Conservation (phyloP, 257 asterid species). For the Solanum pennellii region DNA sequence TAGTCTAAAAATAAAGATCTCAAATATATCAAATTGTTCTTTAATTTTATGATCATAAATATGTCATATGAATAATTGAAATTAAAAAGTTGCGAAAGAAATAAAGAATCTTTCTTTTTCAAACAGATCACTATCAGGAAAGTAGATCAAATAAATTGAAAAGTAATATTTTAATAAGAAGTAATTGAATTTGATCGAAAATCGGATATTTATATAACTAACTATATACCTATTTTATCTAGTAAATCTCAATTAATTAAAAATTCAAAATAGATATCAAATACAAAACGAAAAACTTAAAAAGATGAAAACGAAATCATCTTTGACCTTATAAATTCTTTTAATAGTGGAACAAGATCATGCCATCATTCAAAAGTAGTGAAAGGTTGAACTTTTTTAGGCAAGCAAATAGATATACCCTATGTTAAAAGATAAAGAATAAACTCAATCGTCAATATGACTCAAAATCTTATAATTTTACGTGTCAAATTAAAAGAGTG, state of each 20-base stretch:
- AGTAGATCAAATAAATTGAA: no score
- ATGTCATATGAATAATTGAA: no score
- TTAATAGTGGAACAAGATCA: not conserved
- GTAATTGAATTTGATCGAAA: not conserved
- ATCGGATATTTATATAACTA: not conserved
- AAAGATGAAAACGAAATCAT: not conserved
- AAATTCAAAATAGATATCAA: not conserved
- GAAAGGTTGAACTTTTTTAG: not conserved
- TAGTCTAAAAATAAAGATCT: no score
- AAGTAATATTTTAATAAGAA: not conserved
- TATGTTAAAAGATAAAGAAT: slow-evolving; percentile 10
- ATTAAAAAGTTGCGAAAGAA: no score
- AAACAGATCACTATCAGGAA: no score
- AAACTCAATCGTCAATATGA: not conserved
- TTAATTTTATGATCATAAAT: no score
- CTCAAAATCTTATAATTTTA: not conserved
- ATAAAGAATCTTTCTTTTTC: no score
- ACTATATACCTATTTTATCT: not conserved
- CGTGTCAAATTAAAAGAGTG: not conserved
- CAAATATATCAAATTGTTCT: no score
- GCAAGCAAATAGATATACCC: not conserved
- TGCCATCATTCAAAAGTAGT: slow-evolving; percentile 17
- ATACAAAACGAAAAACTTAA: not conserved
- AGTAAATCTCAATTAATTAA: not conserved
- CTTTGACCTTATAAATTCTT: not conserved